Percentiles rank a stretch among this genome's conserved stretches.
These are phyloP conservation scores for Penicillium malachiteum DNA, from an alignment of 495 filamentous ascomycete genomes.

Conservation along the genomic window DNA sequence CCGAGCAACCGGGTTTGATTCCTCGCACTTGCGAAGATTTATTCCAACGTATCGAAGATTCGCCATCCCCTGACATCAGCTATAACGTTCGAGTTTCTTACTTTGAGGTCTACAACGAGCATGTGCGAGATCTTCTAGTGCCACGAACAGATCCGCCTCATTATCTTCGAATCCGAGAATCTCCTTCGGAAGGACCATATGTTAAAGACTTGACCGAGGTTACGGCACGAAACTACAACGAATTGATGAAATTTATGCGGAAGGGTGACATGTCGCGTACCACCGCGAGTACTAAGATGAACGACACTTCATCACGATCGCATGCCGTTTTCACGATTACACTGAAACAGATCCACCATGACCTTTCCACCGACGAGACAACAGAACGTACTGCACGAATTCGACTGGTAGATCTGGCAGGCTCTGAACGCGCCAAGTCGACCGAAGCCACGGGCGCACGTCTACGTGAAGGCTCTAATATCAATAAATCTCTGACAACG, in stretches of 20 bases:
- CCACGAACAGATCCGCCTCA: slow-evolving; percentile 72
- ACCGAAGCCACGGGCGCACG: slow-evolving; percentile 92
- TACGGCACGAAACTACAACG: slow-evolving; percentile 75
- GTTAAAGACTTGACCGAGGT: slow-evolving; percentile 95
- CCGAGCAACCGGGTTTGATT: slow-evolving; percentile 83
- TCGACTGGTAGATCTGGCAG: slow-evolving; percentile 91
- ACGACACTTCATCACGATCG: slow-evolving; percentile 90
- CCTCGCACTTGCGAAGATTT: slow-evolving; percentile 96
- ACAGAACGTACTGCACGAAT: slow-evolving; percentile 93
- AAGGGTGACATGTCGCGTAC: slow-evolving; percentile 86
- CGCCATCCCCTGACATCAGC: slow-evolving; percentile 80
- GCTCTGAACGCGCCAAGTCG: slow-evolving; percentile 90
- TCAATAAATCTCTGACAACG: slow-evolving; percentile 97
- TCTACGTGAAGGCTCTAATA: slow-evolving; percentile 91
- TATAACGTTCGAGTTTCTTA: slow-evolving; percentile 98
- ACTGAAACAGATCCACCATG: slow-evolving; percentile 94
- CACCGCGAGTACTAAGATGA: slow-evolving; percentile 98
- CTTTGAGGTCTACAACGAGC: slow-evolving; percentile 99
- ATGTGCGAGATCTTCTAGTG: slow-evolving; percentile 91
- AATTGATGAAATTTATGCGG: slow-evolving; percentile 88
- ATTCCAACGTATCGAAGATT: slow-evolving; percentile 88
- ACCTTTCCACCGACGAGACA: slow-evolving; percentile 90
- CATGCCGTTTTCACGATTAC: slow-evolving; percentile 98
- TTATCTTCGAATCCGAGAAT: slow-evolving; percentile 97
- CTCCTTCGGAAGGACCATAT: slow-evolving; percentile 93